Conservation (phyloP, 345 rosid genomes). For the Clausena lansium region DNA sequence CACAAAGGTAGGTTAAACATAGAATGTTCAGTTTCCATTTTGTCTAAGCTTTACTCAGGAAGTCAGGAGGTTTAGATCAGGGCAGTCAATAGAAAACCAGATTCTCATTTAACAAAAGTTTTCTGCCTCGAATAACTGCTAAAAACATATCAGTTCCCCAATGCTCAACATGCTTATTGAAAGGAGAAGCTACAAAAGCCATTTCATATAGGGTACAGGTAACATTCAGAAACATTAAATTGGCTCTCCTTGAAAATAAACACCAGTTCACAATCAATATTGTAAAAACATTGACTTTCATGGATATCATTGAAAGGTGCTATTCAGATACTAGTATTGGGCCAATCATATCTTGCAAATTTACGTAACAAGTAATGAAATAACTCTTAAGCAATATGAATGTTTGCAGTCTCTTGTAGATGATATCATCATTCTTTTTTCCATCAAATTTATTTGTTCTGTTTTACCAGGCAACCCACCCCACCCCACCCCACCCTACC, state of each 20-base stretch:
- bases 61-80: background rate
- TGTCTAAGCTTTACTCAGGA: background rate
- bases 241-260: background rate
- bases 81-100: background rate
- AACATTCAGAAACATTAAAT: background rate
- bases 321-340: background rate
- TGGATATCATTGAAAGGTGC: background rate
- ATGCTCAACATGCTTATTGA: background rate
- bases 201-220: background rate
- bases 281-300: background rate
- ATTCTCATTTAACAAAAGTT: background rate
- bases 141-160: background rate
- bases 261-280: background rate
- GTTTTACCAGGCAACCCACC: background rate
- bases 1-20: background rate
- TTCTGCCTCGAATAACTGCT: background rate
- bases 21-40: background rate
- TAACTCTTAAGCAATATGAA: too few species aligned
- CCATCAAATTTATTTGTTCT: too few species aligned
- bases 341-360: background rate
- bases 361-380: background rate
- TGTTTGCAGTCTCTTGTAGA: background rate
- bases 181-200: background rate
- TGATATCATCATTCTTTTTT: background rate
- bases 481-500: background rate